Conservation (phyloP, 2,329 filamentous ascomycete species). For the Rachicladosporium sp. region DNA sequence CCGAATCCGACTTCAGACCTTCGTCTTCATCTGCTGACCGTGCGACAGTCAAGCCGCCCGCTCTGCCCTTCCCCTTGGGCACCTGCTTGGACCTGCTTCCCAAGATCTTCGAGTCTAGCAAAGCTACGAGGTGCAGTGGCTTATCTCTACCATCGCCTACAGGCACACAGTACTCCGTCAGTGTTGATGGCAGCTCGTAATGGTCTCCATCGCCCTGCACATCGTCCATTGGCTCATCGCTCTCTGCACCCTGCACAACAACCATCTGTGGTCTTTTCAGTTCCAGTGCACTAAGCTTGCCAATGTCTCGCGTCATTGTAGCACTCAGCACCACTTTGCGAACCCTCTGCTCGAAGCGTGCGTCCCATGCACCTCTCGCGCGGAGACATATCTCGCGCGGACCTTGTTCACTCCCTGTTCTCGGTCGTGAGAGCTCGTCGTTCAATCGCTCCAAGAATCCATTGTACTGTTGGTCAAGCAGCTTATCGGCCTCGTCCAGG, state of each 20-base stretch:
- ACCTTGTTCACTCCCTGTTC: slow-evolving; percentile 13
- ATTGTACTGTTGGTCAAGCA: slow-evolving; percentile 56
- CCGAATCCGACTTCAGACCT: slow-evolving; percentile 2
- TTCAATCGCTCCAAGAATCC: slow-evolving; percentile 18
- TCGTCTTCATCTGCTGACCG: no score
- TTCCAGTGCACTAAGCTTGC: slow-evolving; percentile 61
- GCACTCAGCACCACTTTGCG: slow-evolving; percentile 82
- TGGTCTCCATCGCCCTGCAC: slow-evolving; percentile 9
- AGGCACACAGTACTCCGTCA: slow-evolving; percentile 37
- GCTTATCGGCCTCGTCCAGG: slow-evolving; percentile 85
- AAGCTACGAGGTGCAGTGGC: slow-evolving; percentile 71
- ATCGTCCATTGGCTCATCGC: slow-evolving; percentile 24
- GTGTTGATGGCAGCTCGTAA: slow-evolving; percentile 46
- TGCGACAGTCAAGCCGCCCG: no score
- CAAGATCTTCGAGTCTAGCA: slow-evolving; percentile 48
- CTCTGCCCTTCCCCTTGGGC: slow-evolving; percentile 1
- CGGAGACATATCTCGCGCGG: slow-evolving; percentile 15
- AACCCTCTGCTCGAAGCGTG: slow-evolving; percentile 34
- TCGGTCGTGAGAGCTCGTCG: slow-evolving; percentile 10
- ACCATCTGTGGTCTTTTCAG: slow-evolving; percentile 64
- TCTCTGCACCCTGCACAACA: slow-evolving; percentile 49
- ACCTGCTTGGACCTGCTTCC: background rate
- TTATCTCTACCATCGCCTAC: slow-evolving; percentile 41
- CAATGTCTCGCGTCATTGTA: slow-evolving; percentile 80
- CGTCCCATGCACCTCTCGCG: slow-evolving; percentile 22